These are phyloP conservation scores for Russula sp. DNA, from an alignment of 768 basidiomycete genomes.

Conservation along the genomic window DNA sequence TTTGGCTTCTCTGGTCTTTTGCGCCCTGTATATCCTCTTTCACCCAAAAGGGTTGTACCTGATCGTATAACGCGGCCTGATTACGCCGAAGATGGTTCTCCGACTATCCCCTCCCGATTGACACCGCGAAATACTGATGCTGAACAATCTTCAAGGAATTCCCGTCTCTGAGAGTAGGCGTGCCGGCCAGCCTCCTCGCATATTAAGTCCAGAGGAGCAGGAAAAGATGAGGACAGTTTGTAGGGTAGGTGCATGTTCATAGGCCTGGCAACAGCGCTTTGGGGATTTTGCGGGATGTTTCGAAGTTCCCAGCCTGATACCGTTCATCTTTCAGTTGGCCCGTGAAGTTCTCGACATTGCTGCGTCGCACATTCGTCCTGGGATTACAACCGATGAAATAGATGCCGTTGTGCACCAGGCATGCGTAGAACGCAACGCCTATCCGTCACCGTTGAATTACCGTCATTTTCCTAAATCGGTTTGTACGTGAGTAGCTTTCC, in stretches of 20 bases:
- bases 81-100: conserved; percentile 68
- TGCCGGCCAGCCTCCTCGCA: conserved; percentile 55
- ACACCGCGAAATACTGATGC: conserved; percentile 11
- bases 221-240: conserved; percentile 87
- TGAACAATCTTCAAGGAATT: conserved; percentile 39
- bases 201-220: conserved; percentile 69
- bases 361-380: conserved; percentile 81
- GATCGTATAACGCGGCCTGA: conserved; percentile 83
- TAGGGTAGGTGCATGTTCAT: conserved; percentile 43
- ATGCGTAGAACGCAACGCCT: conserved; percentile 82
- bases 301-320: conserved; percentile 8
- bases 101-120: not conserved
- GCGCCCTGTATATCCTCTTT: conserved; percentile 85
- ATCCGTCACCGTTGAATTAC: conserved; percentile 94
- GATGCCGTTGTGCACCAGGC: conserved; percentile 93
- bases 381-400: conserved; percentile 92
- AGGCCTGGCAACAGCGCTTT: not conserved
- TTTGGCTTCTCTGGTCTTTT: conserved; percentile 75
- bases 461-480: conserved; percentile 89
- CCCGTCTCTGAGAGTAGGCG: conserved; percentile 54
- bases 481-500: conserved; percentile 67
- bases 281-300: not conserved
- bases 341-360: conserved; percentile 92
- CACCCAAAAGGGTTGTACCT: conserved; percentile 69
- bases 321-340: conserved; percentile 49